Evolutionary conservation across 2,329 filamentous ascomycete genomes (phyloP).

Genomic region (Lasiodiplodia citricola): DNA sequence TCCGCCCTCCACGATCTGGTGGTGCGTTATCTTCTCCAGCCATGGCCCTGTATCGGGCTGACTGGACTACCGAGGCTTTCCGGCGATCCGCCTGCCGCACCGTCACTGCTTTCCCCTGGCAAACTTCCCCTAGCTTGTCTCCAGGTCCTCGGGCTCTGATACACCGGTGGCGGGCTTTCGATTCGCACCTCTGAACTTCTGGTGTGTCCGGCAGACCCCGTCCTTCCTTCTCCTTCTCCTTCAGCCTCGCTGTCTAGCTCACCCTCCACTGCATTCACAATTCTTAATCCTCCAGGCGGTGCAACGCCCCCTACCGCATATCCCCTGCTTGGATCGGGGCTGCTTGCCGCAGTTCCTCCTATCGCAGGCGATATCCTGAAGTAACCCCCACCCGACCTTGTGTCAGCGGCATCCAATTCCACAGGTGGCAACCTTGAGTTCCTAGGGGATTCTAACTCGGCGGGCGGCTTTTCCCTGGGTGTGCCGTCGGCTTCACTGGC

Average conservation of each 20-base stretch:
- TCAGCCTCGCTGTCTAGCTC: constrained; percentile 15
- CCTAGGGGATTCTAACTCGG: not conserved
- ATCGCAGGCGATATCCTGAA: not conserved
- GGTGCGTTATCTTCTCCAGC: not conserved
- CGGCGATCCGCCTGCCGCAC: not conserved
- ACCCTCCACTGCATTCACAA: constrained; percentile 12
- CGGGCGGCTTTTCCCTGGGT: not conserved
- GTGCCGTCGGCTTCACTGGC: constrained; percentile 11
- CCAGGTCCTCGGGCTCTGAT: constrained; percentile 11
- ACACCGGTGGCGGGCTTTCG: not conserved
- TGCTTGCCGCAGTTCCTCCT: not conserved
- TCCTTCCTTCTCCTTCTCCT: not conserved
- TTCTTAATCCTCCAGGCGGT: not conserved
- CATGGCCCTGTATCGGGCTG: not conserved
- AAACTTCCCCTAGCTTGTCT: not conserved
- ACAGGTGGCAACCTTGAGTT: not conserved
- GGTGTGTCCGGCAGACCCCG: not conserved
- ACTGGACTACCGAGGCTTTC: not conserved
- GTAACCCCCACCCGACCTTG: not conserved
- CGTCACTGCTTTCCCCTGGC: not conserved
- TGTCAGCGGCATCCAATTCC: not conserved
- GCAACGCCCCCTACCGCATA: constrained; percentile 1
- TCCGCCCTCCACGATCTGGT: not conserved
- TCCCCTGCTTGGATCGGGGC: not conserved
- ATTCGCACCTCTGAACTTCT: not conserved